Percentiles rank a stretch among this genome's conserved stretches.
These are phyloP conservation scores for Gossypium stocksii DNA, from an alignment of 345 rosid genomes.

Conservation along the genomic window DNA sequence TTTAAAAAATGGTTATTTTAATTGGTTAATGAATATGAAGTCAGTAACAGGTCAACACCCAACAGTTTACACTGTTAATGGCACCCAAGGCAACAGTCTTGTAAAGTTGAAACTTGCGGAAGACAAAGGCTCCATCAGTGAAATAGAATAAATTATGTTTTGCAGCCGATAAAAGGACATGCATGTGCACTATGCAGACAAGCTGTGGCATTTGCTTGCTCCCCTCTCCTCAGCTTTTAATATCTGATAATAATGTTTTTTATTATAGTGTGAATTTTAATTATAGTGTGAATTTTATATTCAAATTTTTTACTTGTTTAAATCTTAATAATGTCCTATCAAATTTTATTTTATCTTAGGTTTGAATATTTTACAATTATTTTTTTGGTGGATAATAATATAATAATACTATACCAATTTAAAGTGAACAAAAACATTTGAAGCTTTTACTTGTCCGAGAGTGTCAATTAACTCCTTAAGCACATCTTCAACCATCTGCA, in stretches of 20 bases:
- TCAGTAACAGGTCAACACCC: conserved; percentile 23
- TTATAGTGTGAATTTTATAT: too few species aligned
- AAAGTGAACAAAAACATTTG: too few species aligned
- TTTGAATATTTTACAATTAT: too few species aligned
- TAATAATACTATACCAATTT: too few species aligned
- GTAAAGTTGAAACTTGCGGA: conserved; percentile 11
- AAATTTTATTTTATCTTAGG: too few species aligned
- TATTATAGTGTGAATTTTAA: too few species aligned
- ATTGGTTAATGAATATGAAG: conserved; percentile 10
- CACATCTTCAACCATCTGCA: too few species aligned
- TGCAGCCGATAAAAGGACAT: conserved; percentile 5
- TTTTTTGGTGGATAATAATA: too few species aligned
- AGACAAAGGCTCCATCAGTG: background rate
- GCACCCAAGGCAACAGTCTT: background rate
- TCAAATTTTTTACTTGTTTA: too few species aligned
- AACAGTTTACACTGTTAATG: background rate
- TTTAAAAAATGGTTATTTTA: background rate
- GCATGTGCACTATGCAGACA: conserved; percentile 13
- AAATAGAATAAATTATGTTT: background rate
- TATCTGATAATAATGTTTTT: background rate
- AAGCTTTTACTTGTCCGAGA: too few species aligned
- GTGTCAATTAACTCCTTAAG: too few species aligned
- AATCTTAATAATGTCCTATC: too few species aligned
- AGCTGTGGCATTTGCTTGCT: background rate
- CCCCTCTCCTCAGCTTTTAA: background rate